Evolutionary conservation across 2,329 filamentous ascomycete genomes (phyloP), one percentile per base, ranked within the genome.

Genomic region (Aspergillus ochraceoroseus): DNA sequence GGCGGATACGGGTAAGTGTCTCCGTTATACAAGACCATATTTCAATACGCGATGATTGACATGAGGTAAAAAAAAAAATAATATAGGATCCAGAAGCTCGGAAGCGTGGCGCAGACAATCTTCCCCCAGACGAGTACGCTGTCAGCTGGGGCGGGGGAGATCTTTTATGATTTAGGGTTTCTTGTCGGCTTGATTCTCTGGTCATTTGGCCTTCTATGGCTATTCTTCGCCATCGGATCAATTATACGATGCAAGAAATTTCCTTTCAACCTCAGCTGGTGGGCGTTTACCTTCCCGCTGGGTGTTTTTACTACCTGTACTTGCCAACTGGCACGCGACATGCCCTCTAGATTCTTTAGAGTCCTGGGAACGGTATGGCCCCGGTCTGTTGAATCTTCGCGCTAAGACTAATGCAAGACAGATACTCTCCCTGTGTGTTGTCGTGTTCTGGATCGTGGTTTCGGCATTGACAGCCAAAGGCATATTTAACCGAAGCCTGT

Each of bases 231-330:
- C 3, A 43, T 61, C 1, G 59, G 56, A 0, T 63, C 62, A 2
- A 63, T 68, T 53, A 52, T 2, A 46, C 51, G 4, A 55, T 48
- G 3, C 56, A 55, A 35, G 53, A 35, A 22, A 7, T 76, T 80
- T 46, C 73, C 75, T 0, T 79, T 80, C 57, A 79, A 80, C 52
- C 75, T 80, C 62, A 76, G 76, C 12, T 78, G 76, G 76, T 80
- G 75, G 76, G 74, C 72, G 2, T 79, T 79, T 44, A 77, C 71
- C 0, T 80, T 80, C 47, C 77, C 76, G 0, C 52, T 78, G 2
- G 77, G 77, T 2, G 76, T 79, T 1, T 79, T 73, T 55, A 68
- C 76, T 22, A 22, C 20, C 20, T 22, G 20, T 22, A 22, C 20
- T 9, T 22, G 20, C 20, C 20, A 22, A 22, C 20, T 22, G 20